phyloP scores from a whole-genome alignment of 768 basidiomycete species.

The Boletus rubroflammeus region DNA sequence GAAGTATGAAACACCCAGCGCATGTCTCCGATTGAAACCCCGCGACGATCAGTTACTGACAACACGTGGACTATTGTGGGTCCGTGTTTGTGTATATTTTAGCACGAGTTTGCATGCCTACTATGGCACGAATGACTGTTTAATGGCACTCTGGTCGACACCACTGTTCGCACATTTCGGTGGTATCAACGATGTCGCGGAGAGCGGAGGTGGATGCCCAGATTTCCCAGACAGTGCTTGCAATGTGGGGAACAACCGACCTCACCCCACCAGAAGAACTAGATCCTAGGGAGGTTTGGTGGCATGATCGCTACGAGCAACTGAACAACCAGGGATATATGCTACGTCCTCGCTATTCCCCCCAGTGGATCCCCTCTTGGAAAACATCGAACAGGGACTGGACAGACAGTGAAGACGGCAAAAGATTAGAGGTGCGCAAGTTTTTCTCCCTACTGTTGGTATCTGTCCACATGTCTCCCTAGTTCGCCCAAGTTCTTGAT shows the following conservation, averaged over 20 bases:
- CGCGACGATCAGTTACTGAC: neutral
- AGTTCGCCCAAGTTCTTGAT: slow-evolving; percentile 20
- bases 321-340: slow-evolving; percentile 7
- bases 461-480: neutral
- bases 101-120: neutral
- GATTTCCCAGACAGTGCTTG: neutral
- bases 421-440: neutral
- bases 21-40: neutral
- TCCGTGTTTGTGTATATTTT: slow-evolving; percentile 13
- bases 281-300: slow-evolving; percentile 9
- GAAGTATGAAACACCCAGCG: neutral
- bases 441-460: too few species aligned
- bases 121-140: neutral
- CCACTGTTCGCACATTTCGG: neutral
- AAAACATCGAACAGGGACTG: neutral
- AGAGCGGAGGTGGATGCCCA: neutral
- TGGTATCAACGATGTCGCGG: neutral
- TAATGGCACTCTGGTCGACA: neutral
- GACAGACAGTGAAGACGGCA: neutral
- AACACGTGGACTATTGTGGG: neutral
- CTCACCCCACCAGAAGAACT: slow-evolving; percentile 2
- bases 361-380: slow-evolving; percentile 15
- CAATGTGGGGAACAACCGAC: neutral
- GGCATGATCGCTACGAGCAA: slow-evolving; percentile 6
- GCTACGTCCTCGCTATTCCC: slow-evolving; percentile 13